Conservation (phyloP, 352 stramenopile genomes). For the Pythium sp. region DNA sequence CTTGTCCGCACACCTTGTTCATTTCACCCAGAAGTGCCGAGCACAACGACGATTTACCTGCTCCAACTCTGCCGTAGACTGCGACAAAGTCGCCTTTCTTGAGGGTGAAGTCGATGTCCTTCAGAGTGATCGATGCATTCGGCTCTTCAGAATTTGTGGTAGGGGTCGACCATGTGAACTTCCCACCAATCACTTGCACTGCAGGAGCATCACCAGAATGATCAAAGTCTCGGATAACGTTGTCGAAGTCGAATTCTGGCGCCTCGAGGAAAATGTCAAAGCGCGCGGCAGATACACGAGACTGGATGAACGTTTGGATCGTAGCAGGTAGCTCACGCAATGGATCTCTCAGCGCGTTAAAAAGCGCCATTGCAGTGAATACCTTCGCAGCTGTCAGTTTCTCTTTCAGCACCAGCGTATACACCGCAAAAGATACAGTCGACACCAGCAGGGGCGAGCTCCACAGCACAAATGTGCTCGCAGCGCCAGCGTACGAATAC, state of each 20-base stretch:
- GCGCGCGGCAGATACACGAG: conserved; percentile 33
- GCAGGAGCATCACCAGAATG: neutral
- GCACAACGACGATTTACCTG: conserved; percentile 57
- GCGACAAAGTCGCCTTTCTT: conserved; percentile 51
- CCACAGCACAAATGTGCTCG: conserved; percentile 65
- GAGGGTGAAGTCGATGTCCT: conserved; percentile 36
- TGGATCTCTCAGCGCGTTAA: conserved; percentile 40
- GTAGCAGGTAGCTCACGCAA: conserved; percentile 32
- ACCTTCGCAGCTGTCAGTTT: conserved; percentile 46
- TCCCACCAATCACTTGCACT: neutral
- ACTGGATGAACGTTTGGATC: conserved; percentile 40
- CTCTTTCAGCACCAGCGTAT: conserved; percentile 36
- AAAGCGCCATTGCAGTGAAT: conserved; percentile 52
- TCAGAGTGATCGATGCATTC: conserved; percentile 16
- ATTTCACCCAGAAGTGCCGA: conserved; percentile 82
- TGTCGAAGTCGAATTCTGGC: conserved; percentile 24
- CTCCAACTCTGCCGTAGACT: conserved; percentile 43
- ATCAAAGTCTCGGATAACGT: conserved; percentile 19
- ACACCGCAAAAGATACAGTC: conserved; percentile 43
- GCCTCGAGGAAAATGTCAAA: conserved; percentile 34
- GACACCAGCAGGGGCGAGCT: conserved; percentile 42
- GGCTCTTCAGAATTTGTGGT: conserved; percentile 13
- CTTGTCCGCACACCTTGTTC: conserved; percentile 36
- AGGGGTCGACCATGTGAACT: conserved; percentile 21
- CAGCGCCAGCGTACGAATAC: conserved; percentile 50